Conservation (phyloP, 108 stramenopile species). For the Cyclotella sp. region DNA sequence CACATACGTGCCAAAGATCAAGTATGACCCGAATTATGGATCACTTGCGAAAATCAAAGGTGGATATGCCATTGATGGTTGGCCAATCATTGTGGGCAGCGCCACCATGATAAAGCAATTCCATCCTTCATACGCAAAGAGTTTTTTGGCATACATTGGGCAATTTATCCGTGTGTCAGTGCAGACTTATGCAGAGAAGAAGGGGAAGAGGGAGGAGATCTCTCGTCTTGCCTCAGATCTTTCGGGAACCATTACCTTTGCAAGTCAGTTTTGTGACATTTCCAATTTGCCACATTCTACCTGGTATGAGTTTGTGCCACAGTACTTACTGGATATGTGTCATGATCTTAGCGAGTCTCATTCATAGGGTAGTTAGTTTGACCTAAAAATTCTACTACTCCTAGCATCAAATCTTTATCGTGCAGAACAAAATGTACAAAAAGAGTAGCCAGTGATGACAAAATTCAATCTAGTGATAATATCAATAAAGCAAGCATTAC, state of each 20-base stretch:
- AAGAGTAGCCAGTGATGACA: neutral
- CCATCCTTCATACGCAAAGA: constrained; percentile 54
- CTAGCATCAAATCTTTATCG: too few relatives aligned
- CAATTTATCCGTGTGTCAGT: constrained; percentile 62
- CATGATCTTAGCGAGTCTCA: constrained; percentile 29
- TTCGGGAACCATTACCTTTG: constrained; percentile 47
- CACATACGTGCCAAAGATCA: constrained; percentile 47
- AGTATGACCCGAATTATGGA: constrained; percentile 51
- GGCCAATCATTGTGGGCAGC: constrained; percentile 59
- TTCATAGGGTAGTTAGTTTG: too few relatives aligned
- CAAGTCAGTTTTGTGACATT: constrained; percentile 51
- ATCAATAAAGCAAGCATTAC: neutral
- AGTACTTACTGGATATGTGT: constrained; percentile 60
- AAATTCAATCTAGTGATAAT: neutral
- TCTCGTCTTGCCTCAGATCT: constrained; percentile 52
- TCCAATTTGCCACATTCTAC: constrained; percentile 40
- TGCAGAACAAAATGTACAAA: too few relatives aligned
- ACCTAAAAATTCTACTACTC: too few relatives aligned
- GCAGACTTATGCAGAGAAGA: constrained; percentile 20
- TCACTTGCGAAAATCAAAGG: constrained; percentile 48
- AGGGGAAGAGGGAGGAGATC: constrained; percentile 38
- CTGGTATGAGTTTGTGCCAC: constrained; percentile 56
- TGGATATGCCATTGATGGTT: constrained; percentile 62
- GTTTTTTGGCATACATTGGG: constrained; percentile 58
- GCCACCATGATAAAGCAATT: constrained; percentile 65